phyloP scores from a whole-genome alignment of 2,329 filamentous ascomycete genomes.

The Hymenotorrendiella dingleyae region DNA sequence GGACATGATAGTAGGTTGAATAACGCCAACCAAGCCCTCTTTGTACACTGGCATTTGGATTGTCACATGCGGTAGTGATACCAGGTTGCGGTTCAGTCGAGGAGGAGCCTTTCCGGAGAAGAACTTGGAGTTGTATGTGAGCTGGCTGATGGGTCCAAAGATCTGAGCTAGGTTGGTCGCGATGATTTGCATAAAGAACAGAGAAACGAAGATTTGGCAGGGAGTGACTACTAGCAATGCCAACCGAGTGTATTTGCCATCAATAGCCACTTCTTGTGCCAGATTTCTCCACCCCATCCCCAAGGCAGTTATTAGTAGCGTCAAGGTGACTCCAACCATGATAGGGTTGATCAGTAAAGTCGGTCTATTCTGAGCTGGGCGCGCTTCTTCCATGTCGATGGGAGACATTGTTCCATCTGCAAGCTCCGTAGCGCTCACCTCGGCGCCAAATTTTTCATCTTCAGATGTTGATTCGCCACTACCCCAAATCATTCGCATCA shows the following conservation, averaged over 20 bases:
- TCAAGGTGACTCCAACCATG: slow-evolving; percentile 46
- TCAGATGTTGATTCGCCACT: slow-evolving; percentile 33
- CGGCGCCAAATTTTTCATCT: slow-evolving; percentile 21
- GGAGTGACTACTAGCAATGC: slow-evolving; percentile 47
- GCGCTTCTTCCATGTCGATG: slow-evolving; percentile 31
- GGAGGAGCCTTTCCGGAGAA: slow-evolving; percentile 31
- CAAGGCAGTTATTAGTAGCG: slow-evolving; percentile 46
- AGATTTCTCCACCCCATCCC: slow-evolving; percentile 51
- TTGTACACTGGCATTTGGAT: slow-evolving; percentile 48
- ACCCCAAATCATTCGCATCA: slow-evolving; percentile 54
- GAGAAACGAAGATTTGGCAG: slow-evolving; percentile 50
- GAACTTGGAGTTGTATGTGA: slow-evolving; percentile 40
- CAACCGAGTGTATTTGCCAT: slow-evolving; percentile 47
- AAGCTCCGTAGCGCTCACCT: slow-evolving; percentile 16
- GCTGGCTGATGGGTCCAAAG: slow-evolving; percentile 42
- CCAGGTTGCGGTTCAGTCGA: slow-evolving; percentile 33
- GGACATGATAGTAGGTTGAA: slow-evolving; percentile 49
- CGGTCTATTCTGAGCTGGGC: slow-evolving; percentile 36
- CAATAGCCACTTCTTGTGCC: slow-evolving; percentile 47
- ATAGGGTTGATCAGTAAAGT: slow-evolving; percentile 49
- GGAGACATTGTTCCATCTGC: slow-evolving; percentile 22
- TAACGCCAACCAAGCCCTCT: slow-evolving; percentile 42
- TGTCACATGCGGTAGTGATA: slow-evolving; percentile 42
- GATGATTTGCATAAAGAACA: slow-evolving; percentile 45
- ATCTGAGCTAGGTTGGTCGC: slow-evolving; percentile 45